phyloP scores from a whole-genome alignment of 805 yeast species.

The Pichia scutulata region DNA sequence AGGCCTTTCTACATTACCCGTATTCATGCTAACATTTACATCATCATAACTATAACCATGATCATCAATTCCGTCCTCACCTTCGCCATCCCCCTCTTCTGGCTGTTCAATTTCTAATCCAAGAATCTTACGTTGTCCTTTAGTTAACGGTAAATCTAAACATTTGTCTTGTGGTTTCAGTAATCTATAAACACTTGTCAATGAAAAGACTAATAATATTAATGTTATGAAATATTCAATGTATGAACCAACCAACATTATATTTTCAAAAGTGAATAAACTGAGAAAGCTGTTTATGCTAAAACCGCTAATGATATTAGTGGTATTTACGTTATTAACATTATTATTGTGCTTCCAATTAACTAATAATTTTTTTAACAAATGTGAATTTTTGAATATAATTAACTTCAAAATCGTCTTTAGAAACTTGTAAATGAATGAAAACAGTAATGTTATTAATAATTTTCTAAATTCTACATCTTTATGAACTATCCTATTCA shows the following conservation, averaged over 20 bases:
- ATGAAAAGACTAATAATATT: constrained; percentile 25
- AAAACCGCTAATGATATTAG: not conserved
- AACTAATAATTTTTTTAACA: not conserved
- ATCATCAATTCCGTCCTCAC: no score
- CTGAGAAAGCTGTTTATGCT: not conserved
- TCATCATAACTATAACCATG: not conserved
- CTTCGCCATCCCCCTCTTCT: not conserved
- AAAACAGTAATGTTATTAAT: not conserved
- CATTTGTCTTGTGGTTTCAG: constrained; percentile 42
- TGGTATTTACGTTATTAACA: not conserved
- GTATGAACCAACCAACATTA: constrained; percentile 4
- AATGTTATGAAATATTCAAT: constrained; percentile 18
- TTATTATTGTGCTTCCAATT: not conserved
- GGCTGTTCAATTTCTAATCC: constrained; percentile 29
- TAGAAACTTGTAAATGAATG: not conserved
- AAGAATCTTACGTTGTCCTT: constrained; percentile 37
- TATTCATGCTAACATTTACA: constrained; percentile 7
- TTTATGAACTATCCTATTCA: not conserved
- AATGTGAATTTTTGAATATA: not conserved
- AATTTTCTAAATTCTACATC: not conserved
- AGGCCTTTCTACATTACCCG: constrained; percentile 3
- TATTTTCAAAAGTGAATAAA: constrained; percentile 1
- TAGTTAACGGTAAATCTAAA: constrained; percentile 41
- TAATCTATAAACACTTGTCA: constrained; percentile 25
- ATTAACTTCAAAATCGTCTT: not conserved